Conservation (phyloP, 163 green algal species). For the Picocystis sp. region DNA sequence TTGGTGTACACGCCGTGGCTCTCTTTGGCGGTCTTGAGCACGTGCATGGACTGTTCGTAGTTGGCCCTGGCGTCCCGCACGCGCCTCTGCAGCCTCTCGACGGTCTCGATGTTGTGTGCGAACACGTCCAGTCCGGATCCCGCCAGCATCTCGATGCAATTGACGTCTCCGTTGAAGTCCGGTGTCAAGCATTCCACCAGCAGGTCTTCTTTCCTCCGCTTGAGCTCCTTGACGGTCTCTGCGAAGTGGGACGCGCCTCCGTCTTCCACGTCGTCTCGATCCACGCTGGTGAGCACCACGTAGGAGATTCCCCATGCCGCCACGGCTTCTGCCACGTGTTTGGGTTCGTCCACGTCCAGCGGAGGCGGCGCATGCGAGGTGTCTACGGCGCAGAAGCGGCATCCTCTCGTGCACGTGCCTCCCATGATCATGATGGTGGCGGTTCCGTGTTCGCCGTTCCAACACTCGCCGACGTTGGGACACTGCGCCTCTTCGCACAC, state of each 20-base stretch:
- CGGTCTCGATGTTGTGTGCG: slow-evolving; percentile 88
- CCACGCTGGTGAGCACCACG: slow-evolving; percentile 80
- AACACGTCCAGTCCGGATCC: slow-evolving; percentile 69
- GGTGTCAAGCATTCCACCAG: slow-evolving; percentile 59
- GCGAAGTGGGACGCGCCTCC: slow-evolving; percentile 55
- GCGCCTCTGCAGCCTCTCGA: slow-evolving; percentile 45
- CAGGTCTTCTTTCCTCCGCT: slow-evolving; percentile 38
- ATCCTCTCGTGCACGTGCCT: slow-evolving; percentile 72
- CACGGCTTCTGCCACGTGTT: slow-evolving; percentile 53
- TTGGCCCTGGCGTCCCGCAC: slow-evolving; percentile 57
- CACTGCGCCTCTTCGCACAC: slow-evolving; percentile 93
- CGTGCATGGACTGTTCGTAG: slow-evolving; percentile 53
- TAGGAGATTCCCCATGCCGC: slow-evolving; percentile 75
- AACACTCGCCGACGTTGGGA: slow-evolving; percentile 94
- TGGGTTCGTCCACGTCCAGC: slow-evolving; percentile 33
- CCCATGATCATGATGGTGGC: slow-evolving; percentile 71
- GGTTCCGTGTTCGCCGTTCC: slow-evolving; percentile 46
- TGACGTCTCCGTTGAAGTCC: slow-evolving; percentile 48
- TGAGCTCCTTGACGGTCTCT: slow-evolving; percentile 45
- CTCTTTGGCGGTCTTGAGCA: slow-evolving; percentile 41
- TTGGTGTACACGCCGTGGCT: slow-evolving; percentile 59
- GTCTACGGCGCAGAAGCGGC: slow-evolving; percentile 82
- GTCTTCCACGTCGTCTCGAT: slow-evolving; percentile 63
- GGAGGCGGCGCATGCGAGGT: slow-evolving; percentile 48
- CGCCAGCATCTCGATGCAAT: slow-evolving; percentile 17